Evolutionary conservation across 805 yeast genomes (phyloP), one percentile per base, ranked within the genome.

Genomic region (Lipomyces yamadae): DNA sequence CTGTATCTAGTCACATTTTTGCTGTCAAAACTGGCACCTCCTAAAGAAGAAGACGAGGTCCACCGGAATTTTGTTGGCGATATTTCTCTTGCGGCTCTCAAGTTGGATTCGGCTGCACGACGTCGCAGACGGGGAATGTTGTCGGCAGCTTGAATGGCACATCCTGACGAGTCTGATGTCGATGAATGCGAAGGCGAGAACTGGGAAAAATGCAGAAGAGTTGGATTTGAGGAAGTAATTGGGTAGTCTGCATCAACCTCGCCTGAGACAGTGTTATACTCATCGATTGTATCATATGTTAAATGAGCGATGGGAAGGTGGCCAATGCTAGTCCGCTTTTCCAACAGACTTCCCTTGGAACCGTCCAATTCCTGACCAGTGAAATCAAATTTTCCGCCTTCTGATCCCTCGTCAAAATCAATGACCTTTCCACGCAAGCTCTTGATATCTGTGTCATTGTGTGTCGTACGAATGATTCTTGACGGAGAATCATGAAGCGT

Each of bases 401-500:
- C 37, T 45, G 45, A 45, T 4, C 32, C 33, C 4, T 29, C 54
- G 37, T 11, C 42, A 33, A 29, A 18, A 30, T 32, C 32, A n/a
- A 45, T 29, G n/a, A 52, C 62, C 13, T 30, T 6, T 24, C 60
- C 64, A 7, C 35, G 63, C 56, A 62, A 24, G 39, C 66, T 62
- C 33, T 59, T 58, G n/a, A 59, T 50, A 30, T 58, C 69, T 29
- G 52, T 37, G 29, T 54, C 64, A 52, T 39, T 53, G 32, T 18
- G 45, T 10, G 54, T 45, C 1, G 69, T 29, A 7, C 29, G 55
- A 55, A 53, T 52, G 8, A 15, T 50, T 3, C 63, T 48, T 33
- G 61, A 55, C 4, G 66, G 66, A 3, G 66, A 62, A 2, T n/a
- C 33, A 15, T 60, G 66, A 13, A 66, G 56, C 37, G 39, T 30